phyloP scores from a whole-genome alignment of 1,284 basidiomycete genomes.

The Puccinia coronata region DNA sequence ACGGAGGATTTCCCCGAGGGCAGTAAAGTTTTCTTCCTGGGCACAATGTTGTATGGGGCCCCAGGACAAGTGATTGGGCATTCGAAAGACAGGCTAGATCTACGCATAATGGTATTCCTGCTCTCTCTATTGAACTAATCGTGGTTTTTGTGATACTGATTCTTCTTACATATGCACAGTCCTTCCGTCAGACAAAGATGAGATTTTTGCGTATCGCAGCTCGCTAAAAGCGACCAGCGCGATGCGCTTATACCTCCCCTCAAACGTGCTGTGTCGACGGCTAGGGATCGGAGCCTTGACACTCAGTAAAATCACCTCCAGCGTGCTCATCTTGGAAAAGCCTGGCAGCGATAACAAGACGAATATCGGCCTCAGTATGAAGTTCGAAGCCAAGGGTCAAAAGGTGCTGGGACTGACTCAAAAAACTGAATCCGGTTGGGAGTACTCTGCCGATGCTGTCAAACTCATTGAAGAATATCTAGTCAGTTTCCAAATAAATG shows the following conservation, averaged over 20 bases:
- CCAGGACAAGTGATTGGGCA: constrained; percentile 83
- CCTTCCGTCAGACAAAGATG: constrained; percentile 77
- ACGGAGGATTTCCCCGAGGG: constrained; percentile 86
- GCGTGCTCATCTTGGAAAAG: constrained; percentile 73
- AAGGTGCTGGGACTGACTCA: constrained; percentile 93
- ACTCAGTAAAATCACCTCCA: constrained; percentile 85
- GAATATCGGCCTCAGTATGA: constrained; percentile 90
- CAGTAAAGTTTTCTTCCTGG: constrained; percentile 92
- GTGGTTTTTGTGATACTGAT: not conserved
- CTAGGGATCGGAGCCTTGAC: constrained; percentile 73
- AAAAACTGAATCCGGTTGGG: constrained; percentile 83
- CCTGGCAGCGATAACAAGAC: constrained; percentile 72
- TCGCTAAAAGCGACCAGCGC: constrained; percentile 65
- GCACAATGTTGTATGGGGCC: constrained; percentile 87
- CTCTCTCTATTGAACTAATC: not conserved
- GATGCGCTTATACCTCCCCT: constrained; percentile 70
- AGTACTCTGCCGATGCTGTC: constrained; percentile 85
- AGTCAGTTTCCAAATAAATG: constrained; percentile 59
- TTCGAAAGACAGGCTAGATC: constrained; percentile 69
- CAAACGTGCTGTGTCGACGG: constrained; percentile 70
- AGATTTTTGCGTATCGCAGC: constrained; percentile 74
- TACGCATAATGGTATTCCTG: constrained; percentile 73
- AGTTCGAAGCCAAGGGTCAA: constrained; percentile 92
- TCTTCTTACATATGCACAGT: constrained; percentile 63
- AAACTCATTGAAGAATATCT: constrained; percentile 81